These are phyloP conservation scores for Solanum hybrid DNA, from an alignment of 305 asterid genomes.

Conservation along the genomic window DNA sequence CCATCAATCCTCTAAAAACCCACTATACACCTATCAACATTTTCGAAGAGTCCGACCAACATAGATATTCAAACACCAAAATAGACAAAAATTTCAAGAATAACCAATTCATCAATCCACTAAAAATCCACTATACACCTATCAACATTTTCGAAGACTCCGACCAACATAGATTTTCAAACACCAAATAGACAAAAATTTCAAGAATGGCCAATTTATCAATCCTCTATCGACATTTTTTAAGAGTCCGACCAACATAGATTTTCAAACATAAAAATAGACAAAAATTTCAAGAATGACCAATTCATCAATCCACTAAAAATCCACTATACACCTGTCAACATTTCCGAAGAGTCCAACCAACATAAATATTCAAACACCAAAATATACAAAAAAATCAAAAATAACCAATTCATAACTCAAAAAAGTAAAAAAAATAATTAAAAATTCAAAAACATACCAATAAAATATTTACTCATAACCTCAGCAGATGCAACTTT, in stretches of 20 bases:
- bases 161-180: background rate
- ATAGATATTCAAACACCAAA: background rate
- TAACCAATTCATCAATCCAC: background rate
- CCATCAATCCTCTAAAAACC: no score
- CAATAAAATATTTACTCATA: constrained; percentile 32
- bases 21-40: no score
- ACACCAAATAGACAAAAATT: background rate
- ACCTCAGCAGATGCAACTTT: constrained; percentile 18
- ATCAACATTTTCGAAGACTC: background rate
- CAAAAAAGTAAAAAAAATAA: background rate
- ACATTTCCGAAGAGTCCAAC: background rate
- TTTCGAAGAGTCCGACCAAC: background rate
- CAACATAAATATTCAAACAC: background rate
- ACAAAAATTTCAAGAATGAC: background rate
- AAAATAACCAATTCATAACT: background rate
- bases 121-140: background rate
- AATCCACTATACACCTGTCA: background rate
- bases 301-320: background rate
- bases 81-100: background rate
- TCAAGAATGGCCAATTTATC: background rate
- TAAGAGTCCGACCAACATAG: background rate
- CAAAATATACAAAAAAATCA: background rate
- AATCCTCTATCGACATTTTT: background rate
- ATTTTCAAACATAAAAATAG: background rate
- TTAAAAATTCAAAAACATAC: constrained; percentile 4